Evolutionary conservation across 2,329 filamentous ascomycete genomes (phyloP).

Genomic region (Hirsutella minnesotensis): DNA sequence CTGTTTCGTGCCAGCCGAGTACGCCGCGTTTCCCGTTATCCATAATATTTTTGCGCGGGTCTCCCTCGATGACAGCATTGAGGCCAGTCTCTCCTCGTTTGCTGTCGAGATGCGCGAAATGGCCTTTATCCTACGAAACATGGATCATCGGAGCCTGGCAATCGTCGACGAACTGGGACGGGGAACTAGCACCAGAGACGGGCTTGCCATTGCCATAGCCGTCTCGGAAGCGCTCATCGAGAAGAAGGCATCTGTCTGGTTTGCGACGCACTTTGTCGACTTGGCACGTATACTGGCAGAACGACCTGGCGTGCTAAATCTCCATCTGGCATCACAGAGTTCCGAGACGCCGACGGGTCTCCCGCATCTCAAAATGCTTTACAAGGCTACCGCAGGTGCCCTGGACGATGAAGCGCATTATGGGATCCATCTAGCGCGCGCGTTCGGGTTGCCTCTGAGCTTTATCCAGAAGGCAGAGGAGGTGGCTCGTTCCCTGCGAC

Average conservation of each 20-base stretch:
- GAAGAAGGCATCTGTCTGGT: conserved; percentile 73
- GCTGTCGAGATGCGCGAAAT: conserved; percentile 93
- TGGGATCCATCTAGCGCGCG: conserved; percentile 67
- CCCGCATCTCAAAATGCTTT: conserved; percentile 71
- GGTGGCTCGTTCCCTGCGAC: conserved; percentile 51
- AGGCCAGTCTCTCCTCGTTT: conserved; percentile 88
- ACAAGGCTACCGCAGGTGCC: conserved; percentile 64
- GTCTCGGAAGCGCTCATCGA: conserved; percentile 81
- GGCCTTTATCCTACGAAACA: conserved; percentile 79
- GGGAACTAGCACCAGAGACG: conserved; percentile 81
- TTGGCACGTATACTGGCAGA: conserved; percentile 65
- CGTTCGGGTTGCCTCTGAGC: conserved; percentile 57
- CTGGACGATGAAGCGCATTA: conserved; percentile 60
- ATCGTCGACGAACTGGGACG: conserved; percentile 89
- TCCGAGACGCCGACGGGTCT: conserved; percentile 33
- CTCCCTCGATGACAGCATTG: conserved; percentile 76
- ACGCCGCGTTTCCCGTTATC: conserved; percentile 69
- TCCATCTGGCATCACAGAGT: conserved; percentile 67
- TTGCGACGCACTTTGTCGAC: conserved; percentile 85
- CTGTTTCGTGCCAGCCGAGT: conserved; percentile 77
- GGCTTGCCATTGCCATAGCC: conserved; percentile 77
- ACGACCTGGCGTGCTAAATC: conserved; percentile 66
- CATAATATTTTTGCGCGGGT: conserved; percentile 80
- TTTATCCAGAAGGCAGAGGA: conserved; percentile 58
- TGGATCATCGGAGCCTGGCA: conserved; percentile 63